Evolutionary conservation across 139 green algal genomes (phyloP), one percentile per base, ranked within the genome.

Genomic region (Coccomyxa sp.): DNA sequence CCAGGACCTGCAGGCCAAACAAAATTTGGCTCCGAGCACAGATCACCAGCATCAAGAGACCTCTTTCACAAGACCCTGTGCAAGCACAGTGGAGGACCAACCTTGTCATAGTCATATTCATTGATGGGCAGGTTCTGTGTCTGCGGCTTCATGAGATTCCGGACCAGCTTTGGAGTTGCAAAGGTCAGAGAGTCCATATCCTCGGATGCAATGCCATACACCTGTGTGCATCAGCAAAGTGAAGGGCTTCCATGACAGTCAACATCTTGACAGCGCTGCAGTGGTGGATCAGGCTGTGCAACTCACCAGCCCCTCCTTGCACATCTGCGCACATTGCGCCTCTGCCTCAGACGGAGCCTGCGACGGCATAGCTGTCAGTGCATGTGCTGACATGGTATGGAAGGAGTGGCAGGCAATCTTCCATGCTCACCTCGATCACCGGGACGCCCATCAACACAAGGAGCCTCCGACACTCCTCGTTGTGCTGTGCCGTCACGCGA

Each of bases 101-200:
- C 80, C 78, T 83, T 81, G 9, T 79, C 40, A 38, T 91, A 84
- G 39, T 97, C 89, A 83, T 98, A 98, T 90, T 99, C 96, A 69
- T 88, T 87, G 50, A 97, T 88, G 8, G 88, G 70, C 55, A 92
- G 78, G 70, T 97, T 94, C 36, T 90, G 76, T 0, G 85, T 73
- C 16, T 77, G 74, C 7, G 96, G 89, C 5, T 93, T 85, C 92
- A 98, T 98, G n/a, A 99, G 85, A 83, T 99, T 91, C 39, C 96
- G 88, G 3, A 96, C 82, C 35, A 99, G 85, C 33, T 76, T 79
- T 0, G 96, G 94, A 0, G 91, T 89, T 36, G 90, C 96, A 83
- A 99, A 99, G 0, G 94, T 98, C 33, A 99, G 88, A 10, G 92
- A 88, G 83, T 99, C 96, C 96, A 98, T 99, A 90, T 99, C 96